Evolutionary conservation across 345 rosid genomes (phyloP), one percentile per base, ranked within the genome.

Genomic region (Reutealis trisperma): DNA sequence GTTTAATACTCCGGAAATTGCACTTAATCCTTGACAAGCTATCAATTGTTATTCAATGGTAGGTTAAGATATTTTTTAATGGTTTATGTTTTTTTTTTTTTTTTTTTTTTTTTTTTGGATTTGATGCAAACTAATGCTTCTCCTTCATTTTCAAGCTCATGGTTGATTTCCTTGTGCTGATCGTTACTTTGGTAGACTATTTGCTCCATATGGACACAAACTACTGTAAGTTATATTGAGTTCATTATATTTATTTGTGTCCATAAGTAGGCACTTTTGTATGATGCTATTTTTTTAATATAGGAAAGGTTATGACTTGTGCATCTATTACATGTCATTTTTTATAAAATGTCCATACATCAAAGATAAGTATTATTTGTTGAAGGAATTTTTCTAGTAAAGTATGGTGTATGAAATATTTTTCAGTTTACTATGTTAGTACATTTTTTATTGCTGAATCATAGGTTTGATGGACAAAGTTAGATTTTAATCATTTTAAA

Each of bases 131-230:
- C 65, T 72, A 72, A 79, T 65, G 10, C 51, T 59, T 75, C 49
- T 63, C 37, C 37, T 45, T n/a, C 70, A 52, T 70, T 63, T 59
- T 79, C 87, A 87, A 88, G 82, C 66, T 55, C 83, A 25, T 54
- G 45, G 62, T 21, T 75, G 82, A 34, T 80, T 63, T 74, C 78
- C 81, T 32, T 71, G 65, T 22, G 61, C 80, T 13, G 88, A 87
- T 73, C 78, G 72, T 67, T 85, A 87, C 78, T 61, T 80, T 24
- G 58, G 85, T 42, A 86, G 87, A 19, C 47, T 81, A 12, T 77
- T 78, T 74, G 64, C 78, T 72, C 82, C 91, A 18, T 86, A 85
- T 70, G 88, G 85, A 66, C 81, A 13, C 88, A 80, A 63, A 72
- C 87, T 63, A 34, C 86, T 45, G 93, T 89, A 75, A 85, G 93